phyloP scores from a whole-genome alignment of 257 asterid species.

The Salvia rosmarinus region DNA sequence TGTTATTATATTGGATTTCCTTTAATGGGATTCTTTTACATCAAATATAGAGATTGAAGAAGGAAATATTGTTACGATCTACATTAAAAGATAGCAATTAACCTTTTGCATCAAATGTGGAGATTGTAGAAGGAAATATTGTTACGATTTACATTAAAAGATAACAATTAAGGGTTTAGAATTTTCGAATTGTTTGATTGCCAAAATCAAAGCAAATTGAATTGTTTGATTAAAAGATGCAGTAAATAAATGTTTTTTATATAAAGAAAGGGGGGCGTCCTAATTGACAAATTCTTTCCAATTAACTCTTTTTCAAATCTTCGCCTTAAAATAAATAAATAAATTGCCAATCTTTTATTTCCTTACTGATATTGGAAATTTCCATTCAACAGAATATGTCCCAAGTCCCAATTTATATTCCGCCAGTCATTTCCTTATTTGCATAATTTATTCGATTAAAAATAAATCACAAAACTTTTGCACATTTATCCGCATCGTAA shows the following conservation, averaged over 20 bases:
- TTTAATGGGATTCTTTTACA: too few species aligned
- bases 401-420: not conserved
- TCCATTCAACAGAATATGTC: too few species aligned
- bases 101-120: not conserved
- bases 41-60: not conserved
- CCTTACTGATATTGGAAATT: too few species aligned
- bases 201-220: not conserved
- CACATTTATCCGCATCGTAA: too few species aligned
- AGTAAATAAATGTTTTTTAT: too few species aligned
- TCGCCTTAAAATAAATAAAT: too few species aligned
- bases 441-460: not conserved
- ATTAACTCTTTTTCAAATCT: not conserved
- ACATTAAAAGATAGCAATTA: not conserved
- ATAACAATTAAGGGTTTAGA: not conserved
- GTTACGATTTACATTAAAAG: not conserved
- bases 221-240: not conserved
- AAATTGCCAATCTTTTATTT: not conserved
- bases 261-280: too few species aligned
- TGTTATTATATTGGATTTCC: too few species aligned
- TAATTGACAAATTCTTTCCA: too few species aligned
- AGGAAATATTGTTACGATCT: not conserved
- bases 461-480: too few species aligned
- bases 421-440: not conserved
- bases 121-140: not conserved
- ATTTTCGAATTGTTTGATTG: not conserved